Evolutionary conservation across 371 early-diverging fungal genomes (phyloP).

Genomic region (Chytridium lagenaria): DNA sequence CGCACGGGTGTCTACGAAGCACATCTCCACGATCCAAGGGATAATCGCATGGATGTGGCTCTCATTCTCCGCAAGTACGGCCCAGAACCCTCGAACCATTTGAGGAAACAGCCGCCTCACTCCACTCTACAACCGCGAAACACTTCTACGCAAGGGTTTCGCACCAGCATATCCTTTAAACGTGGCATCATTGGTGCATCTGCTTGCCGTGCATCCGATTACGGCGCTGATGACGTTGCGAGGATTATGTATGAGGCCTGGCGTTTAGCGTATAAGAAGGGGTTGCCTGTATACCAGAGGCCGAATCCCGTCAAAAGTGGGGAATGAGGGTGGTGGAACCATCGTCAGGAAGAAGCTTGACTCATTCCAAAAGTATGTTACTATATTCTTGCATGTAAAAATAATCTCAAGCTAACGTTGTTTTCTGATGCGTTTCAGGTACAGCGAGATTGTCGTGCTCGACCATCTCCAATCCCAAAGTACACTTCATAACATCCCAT

Average conservation of each 20-base stretch:
- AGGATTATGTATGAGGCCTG: constrained; percentile 60
- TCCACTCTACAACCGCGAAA: background rate
- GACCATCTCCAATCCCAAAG: background rate
- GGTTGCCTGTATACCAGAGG: constrained; percentile 54
- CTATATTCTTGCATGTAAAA: background rate
- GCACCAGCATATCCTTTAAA: constrained; percentile 39
- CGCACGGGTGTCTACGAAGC: constrained; percentile 58
- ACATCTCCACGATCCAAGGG: constrained; percentile 30
- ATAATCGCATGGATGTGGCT: constrained; percentile 38
- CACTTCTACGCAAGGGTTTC: constrained; percentile 50
- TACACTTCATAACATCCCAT: background rate
- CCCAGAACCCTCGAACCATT: too few species aligned
- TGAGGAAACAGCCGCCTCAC: background rate
- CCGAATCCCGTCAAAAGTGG: constrained; percentile 44
- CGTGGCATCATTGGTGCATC: constrained; percentile 22
- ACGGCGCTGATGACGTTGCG: constrained; percentile 58
- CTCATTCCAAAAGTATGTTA: constrained; percentile 21
- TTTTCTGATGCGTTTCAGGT: background rate
- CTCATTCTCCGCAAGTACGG: constrained; percentile 45
- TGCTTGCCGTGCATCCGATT: constrained; percentile 49
- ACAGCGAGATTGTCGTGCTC: background rate
- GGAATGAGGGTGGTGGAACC: constrained; percentile 6
- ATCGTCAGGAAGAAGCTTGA: constrained; percentile 21
- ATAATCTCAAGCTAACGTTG: background rate
- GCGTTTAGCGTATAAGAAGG: constrained; percentile 50